Percentiles rank a stretch among this genome's conserved stretches.
Conservation (phyloP, 257 asterid species). For the Fraxinus americana region DNA sequence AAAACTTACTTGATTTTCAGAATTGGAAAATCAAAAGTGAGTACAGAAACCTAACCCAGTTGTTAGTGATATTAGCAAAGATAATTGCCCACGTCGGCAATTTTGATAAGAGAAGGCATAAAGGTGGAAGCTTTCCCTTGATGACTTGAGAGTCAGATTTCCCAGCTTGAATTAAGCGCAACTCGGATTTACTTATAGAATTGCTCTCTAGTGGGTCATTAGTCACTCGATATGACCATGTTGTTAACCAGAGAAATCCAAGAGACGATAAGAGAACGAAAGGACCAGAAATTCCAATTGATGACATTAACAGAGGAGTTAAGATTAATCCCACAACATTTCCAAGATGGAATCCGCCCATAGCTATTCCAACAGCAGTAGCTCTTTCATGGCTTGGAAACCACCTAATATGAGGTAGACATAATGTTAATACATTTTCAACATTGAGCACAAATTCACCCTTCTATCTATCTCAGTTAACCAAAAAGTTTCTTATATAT, state of each 20-base stretch:
- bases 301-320: slow-evolving; percentile 74
- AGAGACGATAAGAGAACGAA: slow-evolving; percentile 79
- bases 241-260: slow-evolving; percentile 76
- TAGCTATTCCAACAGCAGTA: slow-evolving; percentile 91
- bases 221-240: slow-evolving; percentile 58
- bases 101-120: slow-evolving; percentile 70
- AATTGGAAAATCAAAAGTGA: background rate
- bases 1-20: background rate
- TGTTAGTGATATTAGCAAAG: slow-evolving; percentile 78
- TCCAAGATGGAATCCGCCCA: slow-evolving; percentile 97
- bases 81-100: slow-evolving; percentile 92
- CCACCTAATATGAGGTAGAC: slow-evolving; percentile 55
- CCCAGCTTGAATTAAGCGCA: slow-evolving; percentile 76
- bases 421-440: background rate
- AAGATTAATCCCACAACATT: slow-evolving; percentile 85
- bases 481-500: background rate
- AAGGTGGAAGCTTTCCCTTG: slow-evolving; percentile 65
- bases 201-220: slow-evolving; percentile 72
- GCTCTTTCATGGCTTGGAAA: slow-evolving; percentile 87
- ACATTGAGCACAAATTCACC: background rate
- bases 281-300: slow-evolving; percentile 82
- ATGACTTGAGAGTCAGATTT: slow-evolving; percentile 49
- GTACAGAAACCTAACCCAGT: slow-evolving; percentile 59
- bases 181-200: slow-evolving; percentile 59
- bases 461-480: background rate